Evolutionary conservation across 2,329 filamentous ascomycete species (phyloP), one percentile per base, ranked within the genome.

Genomic region (Fusarium nurragi): DNA sequence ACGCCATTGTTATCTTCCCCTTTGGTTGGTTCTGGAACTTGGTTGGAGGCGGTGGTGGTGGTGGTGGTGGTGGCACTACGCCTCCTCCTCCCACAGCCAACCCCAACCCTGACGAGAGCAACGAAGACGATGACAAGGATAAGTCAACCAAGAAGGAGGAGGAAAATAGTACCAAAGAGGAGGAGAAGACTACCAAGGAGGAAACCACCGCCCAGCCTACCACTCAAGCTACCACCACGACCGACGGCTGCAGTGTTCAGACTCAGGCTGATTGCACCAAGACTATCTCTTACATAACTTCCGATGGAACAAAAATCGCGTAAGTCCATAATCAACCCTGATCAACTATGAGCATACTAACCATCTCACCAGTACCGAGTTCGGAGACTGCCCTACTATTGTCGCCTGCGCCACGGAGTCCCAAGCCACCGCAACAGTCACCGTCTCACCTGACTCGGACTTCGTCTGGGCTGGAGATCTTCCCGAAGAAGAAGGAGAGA

Each of bases 11-110:
- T 0, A 54, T 61, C 13, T 58, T 46, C 5, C 54, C 54, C 0
- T 23, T 28, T 1, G 57, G 57, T 0, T 57, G 40, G 46, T 47
- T 53, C 11, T 61, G 58, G 54, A 50, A 48, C 26, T 2, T 34
- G 5, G 1, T 19, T 1, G 22, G 14, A 0, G 22, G 22, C 2
- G 18, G 14, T 1, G 48, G 10, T 3, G 48, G 48, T 11, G 38
- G 48, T 1, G 48, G 22, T 3, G 41, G 41, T 5, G 41, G 41
- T n/a, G 41, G 10, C 14, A 34, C 10, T 1, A 39, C 12, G 3
- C 18, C 18, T 13, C 34, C 34, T 28, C n/a, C 22, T 0, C 32
- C 47, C 0, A 50, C 37, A 4, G 19, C 13, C 3, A 50, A 36
- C 6, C 48, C 38, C 3, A n/a, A 9, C 14, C 28, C 16, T 0